These are phyloP conservation scores for Pythium sukuiense DNA, from an alignment of 352 stramenopile genomes.

Conservation along the genomic window DNA sequence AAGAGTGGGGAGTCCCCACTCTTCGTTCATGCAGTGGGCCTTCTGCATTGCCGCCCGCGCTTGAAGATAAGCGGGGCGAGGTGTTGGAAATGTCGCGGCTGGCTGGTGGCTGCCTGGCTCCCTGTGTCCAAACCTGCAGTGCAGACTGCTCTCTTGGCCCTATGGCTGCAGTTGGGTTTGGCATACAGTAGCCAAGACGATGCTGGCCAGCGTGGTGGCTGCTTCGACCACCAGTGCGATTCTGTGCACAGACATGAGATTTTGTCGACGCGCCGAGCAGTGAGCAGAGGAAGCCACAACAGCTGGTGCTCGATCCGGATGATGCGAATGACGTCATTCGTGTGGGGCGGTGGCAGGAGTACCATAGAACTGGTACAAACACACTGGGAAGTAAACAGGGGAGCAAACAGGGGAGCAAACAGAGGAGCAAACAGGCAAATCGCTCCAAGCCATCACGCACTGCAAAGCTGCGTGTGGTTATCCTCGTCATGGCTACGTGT, in stretches of 20 bases:
- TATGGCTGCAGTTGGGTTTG: too few relatives aligned
- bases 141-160: too few relatives aligned
- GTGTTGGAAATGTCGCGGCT: slow-evolving; percentile 2
- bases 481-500: too few relatives aligned
- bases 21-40: too few relatives aligned
- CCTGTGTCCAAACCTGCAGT: background rate
- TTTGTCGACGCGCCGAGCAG: slow-evolving; percentile 17
- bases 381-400: too few relatives aligned
- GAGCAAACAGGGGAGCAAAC: background rate
- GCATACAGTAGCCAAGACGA: too few relatives aligned
- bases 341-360: background rate
- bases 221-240: slow-evolving; percentile 21
- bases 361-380: background rate
- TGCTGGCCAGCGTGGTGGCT: slow-evolving; percentile 1
- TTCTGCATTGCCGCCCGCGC: background rate
- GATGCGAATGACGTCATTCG: slow-evolving; percentile 19
- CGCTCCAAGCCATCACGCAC: too few relatives aligned
- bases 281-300: background rate
- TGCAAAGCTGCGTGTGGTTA: too few relatives aligned
- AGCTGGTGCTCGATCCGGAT: background rate
- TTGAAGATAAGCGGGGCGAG: slow-evolving; percentile 1
- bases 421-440: background rate
- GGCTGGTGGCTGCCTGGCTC: background rate
- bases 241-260: background rate
- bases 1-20: too few relatives aligned